Percentiles rank a stretch among this genome's conserved stretches.
Conservation (phyloP, 768 basidiomycete species). For the Mycena galopus region DNA sequence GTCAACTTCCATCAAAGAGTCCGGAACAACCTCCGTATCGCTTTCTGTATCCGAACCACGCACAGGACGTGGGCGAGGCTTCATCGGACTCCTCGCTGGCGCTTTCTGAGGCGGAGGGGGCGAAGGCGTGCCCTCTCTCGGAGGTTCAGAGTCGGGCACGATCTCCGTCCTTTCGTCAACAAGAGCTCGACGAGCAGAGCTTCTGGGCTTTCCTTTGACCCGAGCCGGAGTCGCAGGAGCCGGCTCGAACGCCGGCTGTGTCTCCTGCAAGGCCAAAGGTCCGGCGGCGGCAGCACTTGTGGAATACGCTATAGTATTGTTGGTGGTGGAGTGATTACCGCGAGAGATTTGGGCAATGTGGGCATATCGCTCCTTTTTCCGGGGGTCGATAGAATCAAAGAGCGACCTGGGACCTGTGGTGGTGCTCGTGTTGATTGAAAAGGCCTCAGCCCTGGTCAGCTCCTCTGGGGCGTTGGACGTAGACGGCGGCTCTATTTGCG, state of each 20-base stretch:
- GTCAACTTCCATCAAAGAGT: slow-evolving; percentile 20
- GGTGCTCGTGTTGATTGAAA: slow-evolving; percentile 3
- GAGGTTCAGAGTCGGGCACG: slow-evolving; percentile 76
- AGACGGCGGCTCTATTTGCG: slow-evolving; percentile 2
- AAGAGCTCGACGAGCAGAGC: slow-evolving; percentile 14
- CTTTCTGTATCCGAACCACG: slow-evolving; percentile 24
- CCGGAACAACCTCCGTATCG: slow-evolving; percentile 21
- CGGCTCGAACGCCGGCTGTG: slow-evolving; percentile 33
- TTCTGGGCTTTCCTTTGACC: background rate
- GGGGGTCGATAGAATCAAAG: slow-evolving; percentile 12
- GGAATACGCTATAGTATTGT: background rate
- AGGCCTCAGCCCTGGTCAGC: background rate
- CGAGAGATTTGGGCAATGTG: slow-evolving; percentile 9
- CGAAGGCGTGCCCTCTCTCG: slow-evolving; percentile 41
- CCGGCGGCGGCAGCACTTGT: slow-evolving; percentile 15
- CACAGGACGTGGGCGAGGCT: background rate
- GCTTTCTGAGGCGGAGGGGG: slow-evolving; percentile 29
- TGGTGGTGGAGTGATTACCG: background rate
- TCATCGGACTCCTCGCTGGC: slow-evolving; percentile 29
- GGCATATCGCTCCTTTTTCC: slow-evolving; percentile 29
- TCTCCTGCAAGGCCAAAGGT: slow-evolving; percentile 29
- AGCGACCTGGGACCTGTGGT: slow-evolving; percentile 18
- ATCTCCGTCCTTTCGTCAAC: slow-evolving; percentile 55
- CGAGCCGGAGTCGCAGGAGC: background rate
- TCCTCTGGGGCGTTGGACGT: background rate